A percentile compares a stretch with the other conserved stretches of the same genome.
These are phyloP conservation scores for Vigna hirtella DNA, from an alignment of 306 rosid species.

Conservation along the genomic window DNA sequence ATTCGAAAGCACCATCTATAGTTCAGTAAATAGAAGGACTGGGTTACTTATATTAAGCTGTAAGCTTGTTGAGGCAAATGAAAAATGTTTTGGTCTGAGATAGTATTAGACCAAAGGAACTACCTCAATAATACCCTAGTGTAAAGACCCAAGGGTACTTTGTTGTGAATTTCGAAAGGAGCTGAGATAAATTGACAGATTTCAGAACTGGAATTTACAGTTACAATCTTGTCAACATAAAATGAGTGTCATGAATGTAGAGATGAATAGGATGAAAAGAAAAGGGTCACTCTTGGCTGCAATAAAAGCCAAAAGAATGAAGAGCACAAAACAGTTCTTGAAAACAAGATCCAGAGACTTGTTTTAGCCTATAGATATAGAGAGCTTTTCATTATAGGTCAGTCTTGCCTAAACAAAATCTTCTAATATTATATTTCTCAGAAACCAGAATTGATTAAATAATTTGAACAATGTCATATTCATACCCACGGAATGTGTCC, in stretches of 20 bases:
- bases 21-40: neutral
- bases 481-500: conserved; percentile 90
- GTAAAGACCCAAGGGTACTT: neutral
- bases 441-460: neutral
- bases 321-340: neutral
- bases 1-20: neutral
- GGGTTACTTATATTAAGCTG: neutral
- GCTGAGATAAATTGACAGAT: neutral
- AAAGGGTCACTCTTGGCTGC: neutral
- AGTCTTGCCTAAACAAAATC: conserved; percentile 15
- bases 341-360: neutral
- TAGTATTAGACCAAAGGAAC: neutral
- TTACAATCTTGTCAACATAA: neutral
- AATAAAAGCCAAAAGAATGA: neutral
- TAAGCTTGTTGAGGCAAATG: neutral
- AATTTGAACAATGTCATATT: conserved; percentile 16
- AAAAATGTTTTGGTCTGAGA: neutral
- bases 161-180: neutral
- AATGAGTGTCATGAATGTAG: neutral
- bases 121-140: neutral
- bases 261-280: neutral
- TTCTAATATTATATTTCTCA: neutral
- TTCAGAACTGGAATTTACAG: neutral
- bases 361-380: neutral
- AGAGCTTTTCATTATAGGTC: neutral